phyloP scores from a whole-genome alignment of 352 stramenopile genomes.

The Pythium guiyangense region DNA sequence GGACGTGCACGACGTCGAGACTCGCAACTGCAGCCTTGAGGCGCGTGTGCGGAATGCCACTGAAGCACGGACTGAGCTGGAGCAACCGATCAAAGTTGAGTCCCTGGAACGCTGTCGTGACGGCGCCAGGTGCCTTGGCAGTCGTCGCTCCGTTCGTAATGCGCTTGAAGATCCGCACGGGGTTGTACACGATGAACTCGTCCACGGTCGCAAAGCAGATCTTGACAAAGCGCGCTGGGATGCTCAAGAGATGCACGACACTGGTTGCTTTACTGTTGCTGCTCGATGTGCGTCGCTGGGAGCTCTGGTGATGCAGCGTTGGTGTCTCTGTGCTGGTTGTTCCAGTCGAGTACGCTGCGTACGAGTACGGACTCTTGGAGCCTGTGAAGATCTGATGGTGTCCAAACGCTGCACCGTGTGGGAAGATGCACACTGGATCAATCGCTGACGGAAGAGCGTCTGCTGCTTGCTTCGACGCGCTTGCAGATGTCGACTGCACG shows the following conservation, averaged over 20 bases:
- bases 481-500: no score
- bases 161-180: constrained; percentile 27
- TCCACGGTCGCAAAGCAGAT: constrained; percentile 25
- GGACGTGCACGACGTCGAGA: constrained; percentile 17
- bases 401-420: constrained; percentile 29
- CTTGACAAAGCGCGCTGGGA: constrained; percentile 23
- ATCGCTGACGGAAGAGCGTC: constrained; percentile 1
- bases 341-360: constrained; percentile 24
- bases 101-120: constrained; percentile 3
- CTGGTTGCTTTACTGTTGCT: no score
- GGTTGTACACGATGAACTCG: constrained; percentile 36
- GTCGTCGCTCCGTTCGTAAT: constrained; percentile 14
- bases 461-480: neutral
- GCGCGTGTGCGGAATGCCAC: constrained; percentile 19
- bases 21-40: constrained; percentile 6
- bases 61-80: constrained; percentile 14
- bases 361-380: constrained; percentile 33
- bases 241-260: constrained; percentile 20
- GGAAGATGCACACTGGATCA: constrained; percentile 33
- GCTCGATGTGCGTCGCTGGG: no score
- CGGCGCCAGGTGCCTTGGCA: neutral
- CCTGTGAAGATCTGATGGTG: constrained; percentile 35
- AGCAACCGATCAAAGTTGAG: constrained; percentile 20
- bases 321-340: neutral
- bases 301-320: neutral